Base-by-base conservation (phyloP, 1,284 basidiomycete genomes). In the Mycena sp. region DNA sequence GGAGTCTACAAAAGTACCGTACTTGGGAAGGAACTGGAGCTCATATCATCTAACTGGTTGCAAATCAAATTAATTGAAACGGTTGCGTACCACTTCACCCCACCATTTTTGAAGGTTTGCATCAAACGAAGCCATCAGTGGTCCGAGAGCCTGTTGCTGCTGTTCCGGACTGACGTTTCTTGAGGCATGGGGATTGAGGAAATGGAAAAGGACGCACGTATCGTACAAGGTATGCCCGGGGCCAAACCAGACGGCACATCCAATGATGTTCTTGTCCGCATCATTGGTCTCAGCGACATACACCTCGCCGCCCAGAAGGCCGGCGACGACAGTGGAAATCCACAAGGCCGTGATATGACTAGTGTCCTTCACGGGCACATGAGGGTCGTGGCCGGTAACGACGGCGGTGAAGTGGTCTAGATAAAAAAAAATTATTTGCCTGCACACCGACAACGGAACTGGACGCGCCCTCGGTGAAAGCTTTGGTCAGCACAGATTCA, bases 181-280 rank as follows among this genome's bases (percentile, higher is more conserved):
- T 28, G n/a, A 38, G 21, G 37, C 21, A 49, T n/a, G 19, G 29
- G 23, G 11, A 50, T 35, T 9, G 32, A 19, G 32, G 10, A 26
- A 37, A 38, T 16, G 32, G 49, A 26, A 50, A 35, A 46, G 41
- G 11, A 63, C 54, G 17, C 38, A 72, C 69, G 35, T 68, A 58
- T 62, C 62, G 44, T 65, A 65, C 30, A 71, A 44, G 26, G 56
- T 60, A 43, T 61, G 37, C 7, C 69, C 66, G 23, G 70, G 70
- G 3, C 58, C 67, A 55, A 69, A 72, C 70, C 70, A 72, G 11
- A 67, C 67, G 12, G 67, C 61, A 17, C 53, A 63, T 21, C 66
- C 70, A 16, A 72, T 56, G 32, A 72, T 64, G n/a, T 51, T 56
- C n/a, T 60, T 51, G 16, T 48, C 23, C 2, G 19, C 28, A 48